Evolutionary conservation across 2,329 filamentous ascomycete species (phyloP), one percentile per base, ranked within the genome.

Genomic region (Drechslerella stenobrocha): DNA sequence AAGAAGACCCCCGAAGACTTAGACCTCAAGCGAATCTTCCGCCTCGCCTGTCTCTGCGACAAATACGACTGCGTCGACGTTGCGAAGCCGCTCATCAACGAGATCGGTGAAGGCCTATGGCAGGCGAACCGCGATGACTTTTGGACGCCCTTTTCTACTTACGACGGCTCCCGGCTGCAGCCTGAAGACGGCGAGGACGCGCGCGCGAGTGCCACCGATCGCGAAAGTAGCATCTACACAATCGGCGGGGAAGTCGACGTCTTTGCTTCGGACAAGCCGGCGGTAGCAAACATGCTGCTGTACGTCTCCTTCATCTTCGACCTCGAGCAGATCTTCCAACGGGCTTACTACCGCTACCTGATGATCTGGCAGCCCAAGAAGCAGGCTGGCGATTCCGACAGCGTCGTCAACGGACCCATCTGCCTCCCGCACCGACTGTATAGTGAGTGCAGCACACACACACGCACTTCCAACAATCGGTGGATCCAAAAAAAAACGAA

Each of bases 341-440:
- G 28, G 15, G 63, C 63, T 9, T 67, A 60, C n/a, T 20, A 37
- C 22, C 30, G 55, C 8, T 55, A 56, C 15, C 45, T 67, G 15
- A 55, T 60, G 48, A 67, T 67, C 18, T 67, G 63, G 63, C 44
- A 67, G 23, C 63, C 63, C 1, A 60, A 59, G 32, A 28, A 24
- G n/a, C 46, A 15, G 26, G 11, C 50, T 11, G 34, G 47, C 2
- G 63, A 67, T 0, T 7, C n/a, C 0, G 63, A 67, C 45, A 50
- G 60, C 18, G 44, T 48, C 11, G 63, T 60, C 13, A 37, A 52
- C 34, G 55, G 55, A 5, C 55, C 55, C 5, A 60, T 46, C 20
- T 67, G 50, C 37, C 63, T 67, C 20, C 55, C 63, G 11, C 55
- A 60, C 35, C 15, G 37, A 30, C 34, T 67, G 24, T 67, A 67